Base-by-base conservation (phyloP, 305 asterid genomes). In the Stenogyne calaminthoides region DNA sequence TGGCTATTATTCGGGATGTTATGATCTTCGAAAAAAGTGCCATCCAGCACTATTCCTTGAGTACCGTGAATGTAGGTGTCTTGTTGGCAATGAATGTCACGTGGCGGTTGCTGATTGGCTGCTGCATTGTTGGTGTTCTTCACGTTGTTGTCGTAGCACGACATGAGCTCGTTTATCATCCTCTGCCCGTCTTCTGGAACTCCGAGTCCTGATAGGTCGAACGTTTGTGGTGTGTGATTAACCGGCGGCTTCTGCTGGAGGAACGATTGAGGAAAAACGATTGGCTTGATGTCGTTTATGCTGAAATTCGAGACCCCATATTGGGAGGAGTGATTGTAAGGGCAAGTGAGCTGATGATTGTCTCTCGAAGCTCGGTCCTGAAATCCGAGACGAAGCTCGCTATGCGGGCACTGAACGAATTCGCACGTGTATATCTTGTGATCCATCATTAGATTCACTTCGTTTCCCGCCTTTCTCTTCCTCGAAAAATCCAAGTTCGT, bases 121-220 rank as follows among this genome's bases (percentile, higher is more conserved):
- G 42, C 42, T 66, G 77, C 60, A 82, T 55, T 73, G 67, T 70
- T 67, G 19, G 80, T 7, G 70, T 59, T 83, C 74, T 77, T 77
- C 14, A 81, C 59, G 16, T 83, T 88, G 44, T 54, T 74, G 19
- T 86, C 92, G 10, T 90, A 88, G 12, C 81, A 80, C 2, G 94
- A 85, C 92, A 88, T 82, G 18, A 90, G 96, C 6, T 85, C 92
- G 5, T 70, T 79, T 81, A 90, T 88, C 88, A 78, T 79, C 76
- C 87, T 80, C 60, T 85, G 91, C 69, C 91, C 92, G 10, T 86
- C 94, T 77, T 85, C 89, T 1, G 96, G 90, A 27, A 86, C 86
- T n/a, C 86, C 87, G 2, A 81, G 63, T n/a, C 85, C 88, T 1
- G 94, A 76, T 3, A 83, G 73, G 29, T 84, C 88, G 12, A 84